These are phyloP conservation scores for Ormosia emarginata DNA, from an alignment of 306 rosid genomes.

Conservation along the genomic window DNA sequence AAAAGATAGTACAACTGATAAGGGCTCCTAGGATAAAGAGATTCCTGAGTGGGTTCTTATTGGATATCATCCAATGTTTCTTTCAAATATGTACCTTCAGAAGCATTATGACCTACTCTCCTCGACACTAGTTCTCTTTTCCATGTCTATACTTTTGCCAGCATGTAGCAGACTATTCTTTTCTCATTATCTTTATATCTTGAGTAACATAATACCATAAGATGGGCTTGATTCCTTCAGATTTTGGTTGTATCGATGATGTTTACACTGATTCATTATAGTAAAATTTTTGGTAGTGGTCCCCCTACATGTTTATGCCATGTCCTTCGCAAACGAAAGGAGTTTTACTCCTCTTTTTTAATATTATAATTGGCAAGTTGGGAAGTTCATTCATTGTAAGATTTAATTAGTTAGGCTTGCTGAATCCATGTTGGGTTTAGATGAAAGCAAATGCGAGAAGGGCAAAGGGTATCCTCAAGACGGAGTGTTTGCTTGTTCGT, in stretches of 20 bases:
- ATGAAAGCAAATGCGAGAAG: too few species aligned
- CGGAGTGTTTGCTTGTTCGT: too few species aligned
- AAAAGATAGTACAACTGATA: background rate
- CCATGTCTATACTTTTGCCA: background rate
- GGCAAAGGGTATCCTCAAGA: too few species aligned
- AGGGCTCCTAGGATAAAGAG: slow-evolving; percentile 23
- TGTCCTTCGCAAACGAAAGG: too few species aligned
- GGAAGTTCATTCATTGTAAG: too few species aligned
- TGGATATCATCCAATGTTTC: background rate
- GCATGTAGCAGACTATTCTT: slow-evolving; percentile 26
- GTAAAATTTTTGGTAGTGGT: background rate
- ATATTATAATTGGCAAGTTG: too few species aligned
- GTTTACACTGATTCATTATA: slow-evolving; percentile 7
- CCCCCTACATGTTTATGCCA: background rate
- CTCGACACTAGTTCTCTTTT: background rate
- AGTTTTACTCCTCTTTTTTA: too few species aligned
- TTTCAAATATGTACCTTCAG: slow-evolving; percentile 15
- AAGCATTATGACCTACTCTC: background rate
- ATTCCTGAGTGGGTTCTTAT: background rate
- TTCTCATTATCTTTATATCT: background rate
- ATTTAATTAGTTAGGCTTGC: too few species aligned
- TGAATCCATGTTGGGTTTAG: too few species aligned
- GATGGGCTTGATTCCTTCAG: slow-evolving; percentile 4
- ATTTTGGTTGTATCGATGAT: slow-evolving; percentile 21
- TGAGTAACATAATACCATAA: background rate